Evolutionary conservation across 176 grass and related monocot species (phyloP).

Genomic region (Rhynchospora tenuis): DNA sequence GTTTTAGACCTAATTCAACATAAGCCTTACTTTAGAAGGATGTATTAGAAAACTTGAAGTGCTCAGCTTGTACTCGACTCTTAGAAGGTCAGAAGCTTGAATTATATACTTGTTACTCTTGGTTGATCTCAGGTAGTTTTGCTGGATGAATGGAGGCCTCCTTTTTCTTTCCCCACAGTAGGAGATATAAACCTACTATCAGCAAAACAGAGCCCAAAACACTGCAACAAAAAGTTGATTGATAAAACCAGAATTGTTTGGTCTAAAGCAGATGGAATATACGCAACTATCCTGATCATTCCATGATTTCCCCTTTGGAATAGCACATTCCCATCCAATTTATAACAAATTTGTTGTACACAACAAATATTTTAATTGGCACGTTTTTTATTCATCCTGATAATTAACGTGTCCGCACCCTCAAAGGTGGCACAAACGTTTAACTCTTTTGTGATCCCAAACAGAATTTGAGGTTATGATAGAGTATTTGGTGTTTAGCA

Average conservation of each 20-base stretch:
- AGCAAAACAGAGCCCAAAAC: constrained; percentile 45
- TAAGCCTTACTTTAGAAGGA: not conserved
- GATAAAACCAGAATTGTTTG: not conserved
- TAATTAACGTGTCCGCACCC: not conserved
- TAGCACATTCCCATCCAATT: not conserved
- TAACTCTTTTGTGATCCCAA: not conserved
- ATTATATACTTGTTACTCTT: constrained; percentile 4
- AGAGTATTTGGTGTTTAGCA: not conserved
- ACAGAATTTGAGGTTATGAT: not conserved
- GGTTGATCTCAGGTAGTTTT: constrained; percentile 21
- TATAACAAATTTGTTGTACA: not conserved
- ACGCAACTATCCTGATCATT: not conserved
- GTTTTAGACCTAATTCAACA: not conserved
- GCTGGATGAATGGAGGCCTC: constrained; percentile 20
- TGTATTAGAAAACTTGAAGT: not conserved
- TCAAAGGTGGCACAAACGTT: not conserved
- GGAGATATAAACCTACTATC: constrained; percentile 53
- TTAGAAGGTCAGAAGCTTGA: not conserved
- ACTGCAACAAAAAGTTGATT: constrained; percentile 25
- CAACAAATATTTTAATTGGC: not conserved
- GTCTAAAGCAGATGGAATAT: not conserved
- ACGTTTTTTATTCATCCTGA: not conserved
- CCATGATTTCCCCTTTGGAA: not conserved
- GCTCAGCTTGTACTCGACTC: not conserved
- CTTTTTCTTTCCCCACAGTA: constrained; percentile 65